Percentiles rank a stretch among this genome's conserved stretches.
These are phyloP conservation scores for Macrophomina tecta DNA, from an alignment of 2,329 filamentous ascomycete species.

Conservation along the genomic window DNA sequence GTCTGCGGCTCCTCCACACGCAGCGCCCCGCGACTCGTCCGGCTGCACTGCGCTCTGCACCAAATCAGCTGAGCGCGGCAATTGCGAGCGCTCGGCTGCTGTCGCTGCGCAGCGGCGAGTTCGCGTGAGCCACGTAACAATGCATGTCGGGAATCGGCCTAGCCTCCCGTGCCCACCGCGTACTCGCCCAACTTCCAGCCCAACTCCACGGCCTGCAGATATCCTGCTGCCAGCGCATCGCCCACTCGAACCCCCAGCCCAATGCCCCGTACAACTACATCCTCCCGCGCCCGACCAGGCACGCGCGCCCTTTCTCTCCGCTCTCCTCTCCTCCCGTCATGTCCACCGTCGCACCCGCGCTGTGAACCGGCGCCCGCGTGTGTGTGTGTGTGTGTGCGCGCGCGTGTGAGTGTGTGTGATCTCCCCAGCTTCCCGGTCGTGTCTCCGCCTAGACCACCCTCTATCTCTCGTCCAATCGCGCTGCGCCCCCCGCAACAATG, in stretches of 20 bases:
- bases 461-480: not conserved
- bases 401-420: not conserved
- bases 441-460: slow-evolving; percentile 11
- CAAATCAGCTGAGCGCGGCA: slow-evolving; percentile 13
- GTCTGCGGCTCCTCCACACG: slow-evolving; percentile 3
- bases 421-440: not conserved
- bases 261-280: slow-evolving; percentile 14
- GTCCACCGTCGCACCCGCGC: not conserved
- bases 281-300: slow-evolving; percentile 1
- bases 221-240: slow-evolving; percentile 48
- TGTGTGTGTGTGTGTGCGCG: not conserved
- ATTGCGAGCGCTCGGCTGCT: slow-evolving; percentile 7
- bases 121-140: slow-evolving; percentile 26
- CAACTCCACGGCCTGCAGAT: slow-evolving; percentile 42
- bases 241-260: not conserved
- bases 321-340: slow-evolving; percentile 2
- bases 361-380: slow-evolving; percentile 2
- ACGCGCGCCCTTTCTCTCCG: slow-evolving; percentile 7
- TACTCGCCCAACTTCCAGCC: slow-evolving; percentile 46
- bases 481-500: slow-evolving; percentile 9
- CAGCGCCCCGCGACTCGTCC: slow-evolving; percentile 16
- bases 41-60: not conserved
- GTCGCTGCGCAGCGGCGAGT: slow-evolving; percentile 8
- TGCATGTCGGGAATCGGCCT: slow-evolving; percentile 32
- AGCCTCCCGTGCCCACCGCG: slow-evolving; percentile 44